These are phyloP conservation scores for Ustilago tritici DNA, from an alignment of 1,284 basidiomycete genomes.

Conservation along the genomic window DNA sequence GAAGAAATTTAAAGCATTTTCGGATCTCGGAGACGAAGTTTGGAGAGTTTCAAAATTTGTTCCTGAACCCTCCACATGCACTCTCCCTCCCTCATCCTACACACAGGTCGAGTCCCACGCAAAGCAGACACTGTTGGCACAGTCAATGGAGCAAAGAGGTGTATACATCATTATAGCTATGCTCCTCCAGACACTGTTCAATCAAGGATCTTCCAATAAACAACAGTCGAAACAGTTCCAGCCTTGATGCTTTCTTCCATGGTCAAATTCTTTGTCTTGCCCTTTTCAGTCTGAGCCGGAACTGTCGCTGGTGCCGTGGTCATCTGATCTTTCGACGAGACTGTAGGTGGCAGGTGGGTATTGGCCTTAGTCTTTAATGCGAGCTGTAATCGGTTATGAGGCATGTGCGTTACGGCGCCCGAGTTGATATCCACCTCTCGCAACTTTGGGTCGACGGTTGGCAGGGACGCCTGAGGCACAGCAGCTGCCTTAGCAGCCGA, in stretches of 20 bases:
- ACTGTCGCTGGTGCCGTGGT: neutral
- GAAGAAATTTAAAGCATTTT: constrained; percentile 9
- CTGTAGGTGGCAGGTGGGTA: constrained; percentile 36
- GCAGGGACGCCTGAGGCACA: constrained; percentile 15
- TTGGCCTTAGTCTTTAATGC: constrained; percentile 50
- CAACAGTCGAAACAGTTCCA: constrained; percentile 58
- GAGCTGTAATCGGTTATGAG: constrained; percentile 63
- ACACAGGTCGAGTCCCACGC: neutral
- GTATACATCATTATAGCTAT: no score
- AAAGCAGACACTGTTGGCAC: neutral
- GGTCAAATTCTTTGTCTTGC: constrained; percentile 36
- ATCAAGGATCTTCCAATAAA: constrained; percentile 57
- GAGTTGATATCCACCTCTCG: constrained; percentile 58
- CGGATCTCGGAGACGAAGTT: constrained; percentile 15
- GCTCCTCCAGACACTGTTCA: constrained; percentile 5
- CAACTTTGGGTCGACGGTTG: constrained; percentile 31
- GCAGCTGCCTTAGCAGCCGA: constrained; percentile 23
- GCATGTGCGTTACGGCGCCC: constrained; percentile 64
- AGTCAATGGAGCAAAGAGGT: no score
- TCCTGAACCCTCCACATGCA: constrained; percentile 12
- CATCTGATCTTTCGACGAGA: constrained; percentile 19
- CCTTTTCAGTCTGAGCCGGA: constrained; percentile 7
- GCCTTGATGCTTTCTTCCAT: constrained; percentile 60
- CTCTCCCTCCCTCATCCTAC: neutral
- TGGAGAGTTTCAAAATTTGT: constrained; percentile 1